A percentile compares a stretch with the other conserved stretches of the same genome.
Conservation (phyloP, 176 grass and related monocot genomes). For the Urochloa ruziziensis region DNA sequence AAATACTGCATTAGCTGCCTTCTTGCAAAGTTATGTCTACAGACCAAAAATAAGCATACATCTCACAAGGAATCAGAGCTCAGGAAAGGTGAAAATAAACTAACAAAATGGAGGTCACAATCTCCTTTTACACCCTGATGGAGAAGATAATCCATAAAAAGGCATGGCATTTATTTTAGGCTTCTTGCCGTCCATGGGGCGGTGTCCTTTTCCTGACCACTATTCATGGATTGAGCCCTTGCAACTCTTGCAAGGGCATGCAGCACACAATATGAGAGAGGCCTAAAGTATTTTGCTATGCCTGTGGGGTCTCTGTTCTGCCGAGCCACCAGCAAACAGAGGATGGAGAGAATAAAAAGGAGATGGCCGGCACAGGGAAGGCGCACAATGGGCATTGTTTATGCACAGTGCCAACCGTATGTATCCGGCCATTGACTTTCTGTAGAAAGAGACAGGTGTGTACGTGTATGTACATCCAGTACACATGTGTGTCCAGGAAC, state of each 20-base stretch:
- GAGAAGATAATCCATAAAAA: conserved; percentile 40
- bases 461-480: conserved; percentile 31
- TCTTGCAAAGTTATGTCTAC: conserved; percentile 1
- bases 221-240: conserved; percentile 61
- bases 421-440: conserved; percentile 74
- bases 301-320: conserved; percentile 41
- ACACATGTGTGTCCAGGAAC: conserved; percentile 35
- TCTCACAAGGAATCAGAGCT: conserved; percentile 27
- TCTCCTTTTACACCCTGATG: conserved; percentile 30
- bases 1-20: conserved; percentile 14
- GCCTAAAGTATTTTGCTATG: conserved; percentile 29
- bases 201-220: conserved; percentile 49
- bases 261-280: conserved; percentile 37
- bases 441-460: conserved; percentile 51
- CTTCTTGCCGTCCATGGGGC: conserved; percentile 21
- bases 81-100: conserved; percentile 13
- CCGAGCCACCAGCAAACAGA: conserved; percentile 55
- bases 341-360: conserved; percentile 45
- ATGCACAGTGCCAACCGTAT: conserved; percentile 42
- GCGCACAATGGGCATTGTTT: conserved; percentile 52
- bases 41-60: conserved; percentile 20
- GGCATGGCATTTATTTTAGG: conserved; percentile 29
- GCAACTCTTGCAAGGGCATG: conserved; percentile 57
- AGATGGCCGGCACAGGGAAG: conserved; percentile 41
- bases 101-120: conserved; percentile 30